A percentile compares a stretch with the other conserved stretches of the same genome.
phyloP scores from a whole-genome alignment of 768 basidiomycete species.

The Macrocybe gigantea region DNA sequence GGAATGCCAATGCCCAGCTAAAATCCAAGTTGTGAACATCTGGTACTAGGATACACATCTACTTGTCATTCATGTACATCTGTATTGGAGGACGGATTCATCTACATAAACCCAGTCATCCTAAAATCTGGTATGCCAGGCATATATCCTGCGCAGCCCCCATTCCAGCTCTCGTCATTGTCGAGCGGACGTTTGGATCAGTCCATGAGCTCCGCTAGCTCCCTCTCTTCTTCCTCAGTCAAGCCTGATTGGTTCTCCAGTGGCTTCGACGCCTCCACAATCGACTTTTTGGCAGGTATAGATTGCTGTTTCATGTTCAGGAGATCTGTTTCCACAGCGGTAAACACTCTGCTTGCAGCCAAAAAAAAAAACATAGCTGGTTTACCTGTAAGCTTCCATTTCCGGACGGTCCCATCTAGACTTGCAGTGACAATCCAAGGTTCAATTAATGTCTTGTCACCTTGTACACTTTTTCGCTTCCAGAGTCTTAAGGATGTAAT shows the following conservation, averaged over 20 bases:
- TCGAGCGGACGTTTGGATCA: slow-evolving; percentile 16
- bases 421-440: slow-evolving; percentile 82
- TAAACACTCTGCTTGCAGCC: not conserved
- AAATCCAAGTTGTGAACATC: no score
- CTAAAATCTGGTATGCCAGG: not conserved
- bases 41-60: no score
- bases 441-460: slow-evolving; percentile 48
- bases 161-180: no score
- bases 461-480: slow-evolving; percentile 44
- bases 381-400: slow-evolving; percentile 73
- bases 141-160: no score
- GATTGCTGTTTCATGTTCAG: slow-evolving; percentile 15
- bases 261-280: slow-evolving; percentile 7
- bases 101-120: not conserved
- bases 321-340: slow-evolving; percentile 11
- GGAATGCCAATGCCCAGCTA: slow-evolving; percentile 33
- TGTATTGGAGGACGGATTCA: no score
- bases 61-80: no score
- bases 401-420: slow-evolving; percentile 82
- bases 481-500: slow-evolving; percentile 73
- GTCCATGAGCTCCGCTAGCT: slow-evolving; percentile 71
- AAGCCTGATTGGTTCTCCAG: slow-evolving; percentile 34
- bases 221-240: slow-evolving; percentile 86
- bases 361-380: not conserved
- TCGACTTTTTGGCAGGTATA: not conserved